Evolutionary conservation across 75 land plant species (phyloP).

Genomic region (Gnetum montanum): DNA sequence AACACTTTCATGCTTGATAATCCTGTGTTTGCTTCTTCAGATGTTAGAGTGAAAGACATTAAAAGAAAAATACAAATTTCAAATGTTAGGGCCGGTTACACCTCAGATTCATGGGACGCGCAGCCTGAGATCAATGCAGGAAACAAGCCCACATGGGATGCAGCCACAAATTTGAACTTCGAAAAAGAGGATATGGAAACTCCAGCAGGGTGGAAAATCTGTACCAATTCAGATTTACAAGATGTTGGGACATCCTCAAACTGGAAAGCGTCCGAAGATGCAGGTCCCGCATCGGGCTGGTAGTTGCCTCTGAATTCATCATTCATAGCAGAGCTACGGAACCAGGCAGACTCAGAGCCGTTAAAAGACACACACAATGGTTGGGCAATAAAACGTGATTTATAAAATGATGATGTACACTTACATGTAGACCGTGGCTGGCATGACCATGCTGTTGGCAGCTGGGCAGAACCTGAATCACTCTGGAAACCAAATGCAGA

Average conservation of each 20-base stretch:
- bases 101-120: neutral
- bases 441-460: too few species aligned
- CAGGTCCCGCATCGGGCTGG: neutral
- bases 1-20: neutral
- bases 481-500: neutral
- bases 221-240: neutral
- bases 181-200: neutral
- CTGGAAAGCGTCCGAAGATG: neutral
- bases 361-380: neutral
- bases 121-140: neutral
- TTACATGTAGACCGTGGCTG: too few species aligned
- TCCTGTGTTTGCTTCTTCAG: neutral
- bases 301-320: too few species aligned
- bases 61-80: neutral
- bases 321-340: neutral
- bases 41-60: neutral
- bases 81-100: neutral
- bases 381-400: neutral
- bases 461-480: too few species aligned
- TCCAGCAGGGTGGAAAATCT: neutral
- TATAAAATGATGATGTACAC: neutral
- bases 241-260: neutral
- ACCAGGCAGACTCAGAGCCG: neutral
- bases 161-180: neutral
- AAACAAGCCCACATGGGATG: neutral